A percentile compares a stretch with the other conserved stretches of the same genome.
phyloP scores from a whole-genome alignment of 1,284 basidiomycete genomes.

The Cutaneotrichosporon sp. region DNA sequence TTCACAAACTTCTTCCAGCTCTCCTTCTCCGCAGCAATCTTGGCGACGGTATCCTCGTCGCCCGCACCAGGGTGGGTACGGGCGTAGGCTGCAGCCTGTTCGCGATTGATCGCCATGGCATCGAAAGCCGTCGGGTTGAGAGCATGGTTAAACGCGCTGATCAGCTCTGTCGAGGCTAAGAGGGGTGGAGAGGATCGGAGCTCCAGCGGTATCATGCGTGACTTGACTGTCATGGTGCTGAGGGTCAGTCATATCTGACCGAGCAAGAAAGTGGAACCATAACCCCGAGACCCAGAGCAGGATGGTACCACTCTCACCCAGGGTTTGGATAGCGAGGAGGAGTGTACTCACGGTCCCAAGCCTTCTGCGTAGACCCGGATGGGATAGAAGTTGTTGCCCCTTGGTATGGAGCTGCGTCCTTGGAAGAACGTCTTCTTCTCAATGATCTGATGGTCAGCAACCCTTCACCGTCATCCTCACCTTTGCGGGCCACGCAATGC shows the following conservation, averaged over 20 bases:
- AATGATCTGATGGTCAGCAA: slow-evolving; percentile 37
- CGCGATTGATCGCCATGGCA: slow-evolving; percentile 35
- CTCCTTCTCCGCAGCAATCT: slow-evolving; percentile 40
- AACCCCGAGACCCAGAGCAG: too few relatives aligned
- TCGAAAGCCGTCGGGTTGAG: slow-evolving; percentile 40
- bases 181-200: slow-evolving; percentile 43
- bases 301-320: too few relatives aligned
- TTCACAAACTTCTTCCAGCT: slow-evolving; percentile 47
- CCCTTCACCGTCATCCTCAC: slow-evolving; percentile 17
- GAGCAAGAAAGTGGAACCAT: too few relatives aligned
- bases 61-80: slow-evolving; percentile 43
- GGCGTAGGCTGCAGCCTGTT: slow-evolving; percentile 37
- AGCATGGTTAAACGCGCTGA: slow-evolving; percentile 48
- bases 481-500: slow-evolving; percentile 44
- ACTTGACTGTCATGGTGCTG: slow-evolving; percentile 47
- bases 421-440: slow-evolving; percentile 47
- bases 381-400: slow-evolving; percentile 48
- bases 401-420: slow-evolving; percentile 39
- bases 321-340: too few relatives aligned
- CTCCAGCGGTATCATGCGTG: slow-evolving; percentile 40
- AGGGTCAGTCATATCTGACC: not conserved
- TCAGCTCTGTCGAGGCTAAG: slow-evolving; percentile 35
- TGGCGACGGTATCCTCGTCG: slow-evolving; percentile 14
- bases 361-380: slow-evolving; percentile 44
- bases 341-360: slow-evolving; percentile 36